A percentile compares a stretch with the other conserved stretches of the same genome.
Conservation (phyloP, 2,329 filamentous ascomycete genomes). For the Mycocentrospora acerina region DNA sequence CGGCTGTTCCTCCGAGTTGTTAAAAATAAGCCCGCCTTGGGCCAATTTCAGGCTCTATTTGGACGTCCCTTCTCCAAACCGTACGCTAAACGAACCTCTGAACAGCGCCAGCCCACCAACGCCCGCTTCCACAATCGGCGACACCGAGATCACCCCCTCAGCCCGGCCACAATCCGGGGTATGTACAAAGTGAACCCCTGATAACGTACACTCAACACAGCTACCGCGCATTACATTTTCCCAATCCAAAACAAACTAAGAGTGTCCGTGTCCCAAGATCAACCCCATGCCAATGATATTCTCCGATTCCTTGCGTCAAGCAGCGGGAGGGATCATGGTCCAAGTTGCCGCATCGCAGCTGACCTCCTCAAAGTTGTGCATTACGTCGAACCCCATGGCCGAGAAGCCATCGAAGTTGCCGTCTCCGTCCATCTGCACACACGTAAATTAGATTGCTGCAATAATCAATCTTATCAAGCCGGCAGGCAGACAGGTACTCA, state of each 20-base stretch:
- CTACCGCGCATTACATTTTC: no score
- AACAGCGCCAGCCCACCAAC: no score
- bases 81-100: no score
- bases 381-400: constrained; percentile 76
- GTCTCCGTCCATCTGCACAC: constrained; percentile 68
- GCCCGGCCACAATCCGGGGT: no score
- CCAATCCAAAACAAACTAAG: background rate
- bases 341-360: constrained; percentile 66
- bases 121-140: no score
- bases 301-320: constrained; percentile 17
- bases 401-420: constrained; percentile 72
- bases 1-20: no score
- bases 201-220: no score
- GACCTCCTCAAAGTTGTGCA: constrained; percentile 81
- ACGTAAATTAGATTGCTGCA: constrained; percentile 31
- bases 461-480: constrained; percentile 1
- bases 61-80: no score
- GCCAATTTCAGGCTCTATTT: no score
- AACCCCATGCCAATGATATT: background rate
- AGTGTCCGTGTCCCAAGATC: background rate
- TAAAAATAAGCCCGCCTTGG: no score
- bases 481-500: constrained; percentile 51
- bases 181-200: no score
- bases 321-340: constrained; percentile 55
- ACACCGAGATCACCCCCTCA: no score